These are phyloP conservation scores for Solanum commersonii DNA, from an alignment of 257 asterid genomes.

Conservation along the genomic window DNA sequence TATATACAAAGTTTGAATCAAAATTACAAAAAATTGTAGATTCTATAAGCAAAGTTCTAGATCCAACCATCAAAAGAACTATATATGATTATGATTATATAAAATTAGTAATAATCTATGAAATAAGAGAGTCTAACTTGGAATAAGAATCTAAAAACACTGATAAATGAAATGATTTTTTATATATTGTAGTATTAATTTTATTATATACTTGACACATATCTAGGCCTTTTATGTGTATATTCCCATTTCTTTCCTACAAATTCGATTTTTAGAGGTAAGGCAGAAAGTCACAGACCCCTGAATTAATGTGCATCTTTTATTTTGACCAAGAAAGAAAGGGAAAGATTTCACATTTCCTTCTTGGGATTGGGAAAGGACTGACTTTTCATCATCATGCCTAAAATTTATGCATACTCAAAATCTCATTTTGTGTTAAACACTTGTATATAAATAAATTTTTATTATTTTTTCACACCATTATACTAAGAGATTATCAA, in stretches of 20 bases:
- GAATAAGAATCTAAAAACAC: not conserved
- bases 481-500: not conserved
- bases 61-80: not conserved
- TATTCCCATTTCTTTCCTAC: not conserved
- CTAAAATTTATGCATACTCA: not conserved
- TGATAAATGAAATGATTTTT: not conserved
- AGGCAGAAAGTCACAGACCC: not conserved
- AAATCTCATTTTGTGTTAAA: not conserved
- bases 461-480: not conserved
- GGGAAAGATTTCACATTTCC: not conserved
- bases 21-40: not conserved
- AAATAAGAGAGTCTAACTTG: not conserved
- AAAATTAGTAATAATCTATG: not conserved
- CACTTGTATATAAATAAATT: not conserved
- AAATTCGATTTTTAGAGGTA: not conserved
- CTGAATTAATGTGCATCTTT: not conserved
- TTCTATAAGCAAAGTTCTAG: not conserved
- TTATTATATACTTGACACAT: not conserved
- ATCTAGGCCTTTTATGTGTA: not conserved
- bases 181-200: not conserved
- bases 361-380: not conserved
- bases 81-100: not conserved
- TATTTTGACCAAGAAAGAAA: not conserved
- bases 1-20: not conserved
- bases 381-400: not conserved